Evolutionary conservation across 441 rosid species (phyloP), one percentile per base, ranked within the genome.

Genomic region (Erysimum cheiri): DNA sequence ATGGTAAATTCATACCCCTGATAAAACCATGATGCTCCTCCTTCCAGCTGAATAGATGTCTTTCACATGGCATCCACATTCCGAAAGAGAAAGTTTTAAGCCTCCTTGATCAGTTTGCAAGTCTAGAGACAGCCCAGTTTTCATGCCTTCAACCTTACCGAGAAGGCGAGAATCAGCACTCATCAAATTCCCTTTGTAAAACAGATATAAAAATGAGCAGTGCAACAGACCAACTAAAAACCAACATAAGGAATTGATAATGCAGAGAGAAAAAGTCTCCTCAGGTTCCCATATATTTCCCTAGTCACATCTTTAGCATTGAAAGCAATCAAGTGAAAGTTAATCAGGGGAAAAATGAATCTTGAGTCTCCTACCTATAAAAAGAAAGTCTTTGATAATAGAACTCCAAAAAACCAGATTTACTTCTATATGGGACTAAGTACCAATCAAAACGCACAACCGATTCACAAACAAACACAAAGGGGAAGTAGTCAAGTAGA

Each of bases 21-120:
- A 83, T 95, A 95, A 71, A 95, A 85, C 99, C 99, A 95, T 49
- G 99, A 92, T 24, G 96, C 91, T 74, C 99, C 98, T 77, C 99
- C 98, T 53, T 90, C 85, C 71, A 95, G 72, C 54, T 85, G 77
- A 66, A 95, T 88, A 14, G 70, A 64, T 85, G 76, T 85, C 85
- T 73, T 82, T 82, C 43, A 92, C 88, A 67, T 84, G 85, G 77
- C 98, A 95, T 56, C 98, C 96, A 32, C 88, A 83, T 50, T 95
- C 90, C 65, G 72, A 60, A 26, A 90, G 87, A 41, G 91, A 85
- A 17, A 90, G 79, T 77, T 82, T 90, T 65, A 95, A 79, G 35
- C 87, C 82, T 76, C 99, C 99, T 33, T 85, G 75, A 41, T 78
- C 79, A 75, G 79, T 85, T 72, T 80, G 81, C 86, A 95, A 84